These are phyloP conservation scores for Candida awuae DNA, from an alignment of 805 yeast genomes.

Conservation along the genomic window DNA sequence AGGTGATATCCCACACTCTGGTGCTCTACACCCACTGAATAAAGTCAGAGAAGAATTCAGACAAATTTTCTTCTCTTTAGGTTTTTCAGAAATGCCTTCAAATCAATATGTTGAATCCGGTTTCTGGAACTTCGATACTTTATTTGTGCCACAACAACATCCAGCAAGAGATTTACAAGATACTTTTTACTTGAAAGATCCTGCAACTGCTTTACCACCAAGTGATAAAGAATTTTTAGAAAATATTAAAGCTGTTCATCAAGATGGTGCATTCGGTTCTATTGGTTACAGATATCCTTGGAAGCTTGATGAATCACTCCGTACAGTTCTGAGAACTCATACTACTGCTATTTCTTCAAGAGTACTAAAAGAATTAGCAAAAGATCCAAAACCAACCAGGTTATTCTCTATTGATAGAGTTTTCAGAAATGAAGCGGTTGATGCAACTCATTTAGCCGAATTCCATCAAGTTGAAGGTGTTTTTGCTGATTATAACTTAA, in stretches of 20 bases:
- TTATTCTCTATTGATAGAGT: conserved; percentile 95
- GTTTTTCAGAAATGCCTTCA: conserved; percentile 98
- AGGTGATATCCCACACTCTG: conserved; percentile 78
- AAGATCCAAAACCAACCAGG: conserved; percentile 82
- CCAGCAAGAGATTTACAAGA: conserved; percentile 99
- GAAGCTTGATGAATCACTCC: conserved; percentile 84
- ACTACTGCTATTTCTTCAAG: conserved; percentile 90
- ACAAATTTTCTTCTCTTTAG: conserved; percentile 95
- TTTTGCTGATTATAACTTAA: conserved; percentile 88
- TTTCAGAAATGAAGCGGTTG: conserved; percentile 99
- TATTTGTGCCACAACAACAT: conserved; percentile 97
- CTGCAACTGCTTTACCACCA: conserved; percentile 71
- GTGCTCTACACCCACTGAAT: conserved; percentile 93
- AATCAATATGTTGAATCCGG: conserved; percentile 97
- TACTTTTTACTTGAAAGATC: conserved; percentile 95
- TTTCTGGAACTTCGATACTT: conserved; percentile 97
- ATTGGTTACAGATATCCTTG: conserved; percentile 98
- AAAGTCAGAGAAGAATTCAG: conserved; percentile 97
- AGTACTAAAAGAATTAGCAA: conserved; percentile 80
- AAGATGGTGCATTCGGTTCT: conserved; percentile 85
- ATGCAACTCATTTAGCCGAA: conserved; percentile 98
- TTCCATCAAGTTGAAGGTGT: conserved; percentile 99
- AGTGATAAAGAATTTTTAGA: conserved; percentile 72
- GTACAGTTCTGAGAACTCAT: conserved; percentile 93
- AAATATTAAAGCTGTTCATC: conserved; percentile 76